These are phyloP conservation scores for Citrullus amarus DNA, from an alignment of 306 rosid species.

Conservation along the genomic window DNA sequence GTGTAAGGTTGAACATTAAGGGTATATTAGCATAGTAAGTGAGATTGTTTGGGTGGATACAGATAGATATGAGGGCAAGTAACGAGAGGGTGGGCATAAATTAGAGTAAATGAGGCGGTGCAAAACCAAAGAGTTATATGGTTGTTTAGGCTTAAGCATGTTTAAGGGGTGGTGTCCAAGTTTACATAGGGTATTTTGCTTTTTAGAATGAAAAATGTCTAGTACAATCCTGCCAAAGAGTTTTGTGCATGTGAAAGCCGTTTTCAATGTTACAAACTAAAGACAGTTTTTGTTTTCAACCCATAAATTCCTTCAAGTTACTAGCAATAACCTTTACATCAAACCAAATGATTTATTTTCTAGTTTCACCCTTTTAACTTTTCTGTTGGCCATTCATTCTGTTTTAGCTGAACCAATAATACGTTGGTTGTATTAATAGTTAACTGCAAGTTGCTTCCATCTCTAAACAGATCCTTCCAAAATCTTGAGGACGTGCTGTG, in stretches of 20 bases:
- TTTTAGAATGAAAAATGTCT: not conserved
- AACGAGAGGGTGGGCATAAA: not conserved
- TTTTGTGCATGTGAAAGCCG: not conserved
- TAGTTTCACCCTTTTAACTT: not conserved
- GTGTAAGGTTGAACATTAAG: not conserved
- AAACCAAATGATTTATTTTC: not conserved
- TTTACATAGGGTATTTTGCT: not conserved
- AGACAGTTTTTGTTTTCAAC: not conserved
- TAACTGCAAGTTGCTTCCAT: conserved; percentile 8
- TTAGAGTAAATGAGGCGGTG: not conserved
- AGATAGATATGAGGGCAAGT: no score
- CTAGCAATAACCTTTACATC: not conserved
- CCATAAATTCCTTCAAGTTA: not conserved
- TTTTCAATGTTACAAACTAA: not conserved
- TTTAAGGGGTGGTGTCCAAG: no score
- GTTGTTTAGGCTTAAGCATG: not conserved
- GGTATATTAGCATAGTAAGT: not conserved
- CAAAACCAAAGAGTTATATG: not conserved
- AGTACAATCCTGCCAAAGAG: not conserved
- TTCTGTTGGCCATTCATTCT: not conserved
- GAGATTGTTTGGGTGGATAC: no score
- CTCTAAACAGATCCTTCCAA: conserved; percentile 59
- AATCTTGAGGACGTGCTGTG: conserved; percentile 47
- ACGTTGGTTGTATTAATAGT: conserved; percentile 7
- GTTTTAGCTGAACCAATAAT: not conserved